Evolutionary conservation across 2,329 filamentous ascomycete species (phyloP).

Genomic region (Lojkania enalia): DNA sequence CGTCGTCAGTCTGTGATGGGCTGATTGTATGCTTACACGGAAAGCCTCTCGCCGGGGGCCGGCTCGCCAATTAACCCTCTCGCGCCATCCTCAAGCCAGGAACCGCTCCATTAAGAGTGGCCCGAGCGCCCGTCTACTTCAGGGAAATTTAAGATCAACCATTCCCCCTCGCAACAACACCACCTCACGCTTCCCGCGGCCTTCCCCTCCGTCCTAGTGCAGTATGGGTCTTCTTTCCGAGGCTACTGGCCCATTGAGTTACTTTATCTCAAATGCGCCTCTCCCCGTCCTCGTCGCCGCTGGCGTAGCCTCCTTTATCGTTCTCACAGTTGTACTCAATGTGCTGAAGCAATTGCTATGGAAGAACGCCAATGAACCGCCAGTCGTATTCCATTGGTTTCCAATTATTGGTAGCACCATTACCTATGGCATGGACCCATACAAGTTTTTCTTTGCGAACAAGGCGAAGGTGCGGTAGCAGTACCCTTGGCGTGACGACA

Average conservation of each 20-base stretch:
- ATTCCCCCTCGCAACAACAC: conserved; percentile 20
- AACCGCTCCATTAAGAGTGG: conserved; percentile 12
- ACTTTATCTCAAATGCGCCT: conserved; percentile 45
- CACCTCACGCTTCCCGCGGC: conserved; percentile 10
- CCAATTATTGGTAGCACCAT: conserved; percentile 86
- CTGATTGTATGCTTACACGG: conserved; percentile 5
- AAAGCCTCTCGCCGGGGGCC: not conserved
- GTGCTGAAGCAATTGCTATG: conserved; percentile 78
- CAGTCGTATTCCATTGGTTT: conserved; percentile 66
- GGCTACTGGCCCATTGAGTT: conserved; percentile 53
- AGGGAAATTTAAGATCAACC: conserved; percentile 34
- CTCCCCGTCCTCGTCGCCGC: conserved; percentile 51
- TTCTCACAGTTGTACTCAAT: conserved; percentile 71
- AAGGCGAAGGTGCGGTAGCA: conserved; percentile 69
- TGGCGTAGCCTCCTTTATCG: conserved; percentile 53
- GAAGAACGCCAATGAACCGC: conserved; percentile 72
- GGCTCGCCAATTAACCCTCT: conserved; percentile 24
- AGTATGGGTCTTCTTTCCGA: conserved; percentile 58
- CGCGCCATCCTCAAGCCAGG: not conserved
- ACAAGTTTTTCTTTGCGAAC: conserved; percentile 76
- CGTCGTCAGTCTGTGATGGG: conserved; percentile 9
- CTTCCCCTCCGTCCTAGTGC: conserved; percentile 9
- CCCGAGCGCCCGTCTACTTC: conserved; percentile 22
- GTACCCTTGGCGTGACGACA: not conserved
- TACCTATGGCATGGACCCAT: conserved; percentile 93